Conservation (phyloP, 2,329 filamentous ascomycete genomes). For the Falciphora oryzae region DNA sequence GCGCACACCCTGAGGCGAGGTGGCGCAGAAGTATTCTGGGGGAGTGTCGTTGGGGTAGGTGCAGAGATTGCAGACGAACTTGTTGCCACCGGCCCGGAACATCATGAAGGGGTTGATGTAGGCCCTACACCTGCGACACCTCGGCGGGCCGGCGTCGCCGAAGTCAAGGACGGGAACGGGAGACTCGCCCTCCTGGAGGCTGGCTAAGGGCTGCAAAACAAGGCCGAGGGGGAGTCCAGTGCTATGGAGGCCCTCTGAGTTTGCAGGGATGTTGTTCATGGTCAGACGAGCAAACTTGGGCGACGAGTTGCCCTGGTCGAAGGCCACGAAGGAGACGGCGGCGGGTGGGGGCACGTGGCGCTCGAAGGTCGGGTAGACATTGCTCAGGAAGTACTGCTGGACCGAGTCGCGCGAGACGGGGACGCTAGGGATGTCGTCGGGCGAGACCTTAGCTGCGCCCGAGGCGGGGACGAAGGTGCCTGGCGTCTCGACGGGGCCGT, state of each 20-base stretch:
- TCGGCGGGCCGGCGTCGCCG: slow-evolving; percentile 81
- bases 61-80: slow-evolving; percentile 97
- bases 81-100: slow-evolving; percentile 88
- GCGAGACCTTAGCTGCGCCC: slow-evolving; percentile 71
- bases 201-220: slow-evolving; percentile 80
- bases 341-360: slow-evolving; percentile 87
- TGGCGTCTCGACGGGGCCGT: slow-evolving; percentile 20
- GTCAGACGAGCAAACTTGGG: slow-evolving; percentile 90
- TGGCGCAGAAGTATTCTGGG: slow-evolving; percentile 87
- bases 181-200: slow-evolving; percentile 75
- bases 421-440: slow-evolving; percentile 89
- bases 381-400: slow-evolving; percentile 77
- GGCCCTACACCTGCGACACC: slow-evolving; percentile 85
- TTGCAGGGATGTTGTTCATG: slow-evolving; percentile 86
- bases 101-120: slow-evolving; percentile 99
- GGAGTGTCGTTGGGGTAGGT: slow-evolving; percentile 94
- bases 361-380: slow-evolving; percentile 94
- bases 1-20: slow-evolving; percentile 77
- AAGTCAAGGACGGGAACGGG: slow-evolving; percentile 92
- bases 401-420: slow-evolving; percentile 76
- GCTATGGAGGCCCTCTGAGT: slow-evolving; percentile 69
- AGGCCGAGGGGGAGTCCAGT: slow-evolving; percentile 85
- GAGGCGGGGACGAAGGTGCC: slow-evolving; percentile 48
- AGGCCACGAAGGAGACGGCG: slow-evolving; percentile 83
- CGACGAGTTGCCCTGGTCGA: slow-evolving; percentile 93